Conservation (phyloP, 176 grass and related monocot species). For the Cenchrus americanus region DNA sequence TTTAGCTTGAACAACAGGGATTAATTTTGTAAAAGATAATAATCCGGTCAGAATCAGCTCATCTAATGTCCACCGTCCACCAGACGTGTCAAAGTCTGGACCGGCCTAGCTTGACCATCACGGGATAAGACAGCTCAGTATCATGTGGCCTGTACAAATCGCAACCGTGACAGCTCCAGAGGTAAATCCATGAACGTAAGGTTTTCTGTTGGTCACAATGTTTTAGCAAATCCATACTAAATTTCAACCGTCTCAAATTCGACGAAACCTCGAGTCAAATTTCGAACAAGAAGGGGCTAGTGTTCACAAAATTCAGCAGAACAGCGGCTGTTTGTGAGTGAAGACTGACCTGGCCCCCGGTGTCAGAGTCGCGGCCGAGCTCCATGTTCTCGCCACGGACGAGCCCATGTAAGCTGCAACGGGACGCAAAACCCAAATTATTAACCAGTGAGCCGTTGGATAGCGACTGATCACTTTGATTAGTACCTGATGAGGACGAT, state of each 20-base stretch:
- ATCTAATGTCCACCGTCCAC: background rate
- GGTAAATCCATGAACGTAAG: background rate
- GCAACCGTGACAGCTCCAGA: background rate
- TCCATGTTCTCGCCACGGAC: constrained; percentile 97
- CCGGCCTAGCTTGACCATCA: background rate
- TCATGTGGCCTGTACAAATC: background rate
- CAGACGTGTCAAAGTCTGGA: background rate
- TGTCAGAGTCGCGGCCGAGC: constrained; percentile 84
- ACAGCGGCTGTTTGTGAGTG: background rate
- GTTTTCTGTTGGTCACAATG: no score
- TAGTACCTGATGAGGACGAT: constrained; percentile 82
- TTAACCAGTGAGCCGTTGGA: background rate
- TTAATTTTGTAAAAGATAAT: no score
- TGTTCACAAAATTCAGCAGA: no score
- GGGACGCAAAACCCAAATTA: background rate
- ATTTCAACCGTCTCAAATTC: no score
- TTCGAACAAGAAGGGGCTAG: no score
- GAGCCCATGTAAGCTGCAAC: constrained; percentile 76
- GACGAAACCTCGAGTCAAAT: no score
- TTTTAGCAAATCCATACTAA: no score
- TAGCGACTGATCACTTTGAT: background rate
- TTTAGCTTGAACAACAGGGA: no score
- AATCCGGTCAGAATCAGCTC: background rate
- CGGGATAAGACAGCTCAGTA: constrained; percentile 4
- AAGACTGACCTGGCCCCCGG: constrained; percentile 75